Conservation (phyloP, 1,284 basidiomycete genomes). For the Mycena sp. region DNA sequence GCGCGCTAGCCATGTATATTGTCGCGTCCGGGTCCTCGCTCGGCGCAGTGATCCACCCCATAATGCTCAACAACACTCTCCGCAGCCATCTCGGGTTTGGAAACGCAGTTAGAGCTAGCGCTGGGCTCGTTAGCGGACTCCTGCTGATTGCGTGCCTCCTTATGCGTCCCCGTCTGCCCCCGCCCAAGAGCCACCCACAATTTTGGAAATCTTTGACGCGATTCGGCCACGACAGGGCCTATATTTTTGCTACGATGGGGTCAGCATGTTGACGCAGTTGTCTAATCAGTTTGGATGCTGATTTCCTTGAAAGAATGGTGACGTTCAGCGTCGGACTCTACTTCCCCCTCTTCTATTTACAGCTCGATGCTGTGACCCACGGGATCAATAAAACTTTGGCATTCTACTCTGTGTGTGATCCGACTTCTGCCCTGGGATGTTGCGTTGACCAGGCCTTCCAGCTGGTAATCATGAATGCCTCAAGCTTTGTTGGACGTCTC, state of each 20-base stretch:
- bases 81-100: constrained; percentile 42
- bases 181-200: constrained; percentile 2
- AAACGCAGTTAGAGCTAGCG: constrained; percentile 39
- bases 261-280: too few species aligned
- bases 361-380: constrained; percentile 39
- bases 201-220: constrained; percentile 19
- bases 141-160: constrained; percentile 37
- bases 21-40: constrained; percentile 42
- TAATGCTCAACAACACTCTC: constrained; percentile 50
- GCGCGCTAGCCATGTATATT: constrained; percentile 43
- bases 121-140: constrained; percentile 32
- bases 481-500: constrained; percentile 39
- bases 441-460: constrained; percentile 13
- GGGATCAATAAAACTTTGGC: constrained; percentile 35
- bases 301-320: constrained; percentile 20
- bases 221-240: constrained; percentile 25
- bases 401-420: constrained; percentile 37
- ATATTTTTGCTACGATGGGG: constrained; percentile 24
- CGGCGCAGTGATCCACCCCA: constrained; percentile 43
- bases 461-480: constrained; percentile 44
- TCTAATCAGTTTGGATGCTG: neutral
- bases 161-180: constrained; percentile 35
- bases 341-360: constrained; percentile 44
- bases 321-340: constrained; percentile 35
- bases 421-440: neutral